Percentiles rank a stretch among this genome's conserved stretches.
These are phyloP conservation scores for Penicillium cosmopolitanum DNA, from an alignment of 495 filamentous ascomycete species.

Conservation along the genomic window DNA sequence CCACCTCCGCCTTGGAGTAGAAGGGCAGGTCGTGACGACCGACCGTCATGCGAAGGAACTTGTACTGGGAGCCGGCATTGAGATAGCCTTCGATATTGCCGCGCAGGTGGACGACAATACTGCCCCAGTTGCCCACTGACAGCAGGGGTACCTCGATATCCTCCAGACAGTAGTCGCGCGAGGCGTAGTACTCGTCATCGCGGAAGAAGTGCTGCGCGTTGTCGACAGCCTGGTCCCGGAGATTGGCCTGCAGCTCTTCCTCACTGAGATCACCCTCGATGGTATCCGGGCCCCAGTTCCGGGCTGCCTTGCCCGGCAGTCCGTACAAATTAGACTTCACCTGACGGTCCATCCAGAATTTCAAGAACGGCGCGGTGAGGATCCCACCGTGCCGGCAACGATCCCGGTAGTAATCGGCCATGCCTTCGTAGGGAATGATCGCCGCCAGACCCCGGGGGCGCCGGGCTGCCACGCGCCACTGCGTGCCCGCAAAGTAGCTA, in stretches of 20 bases:
- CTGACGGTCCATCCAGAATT: constrained; percentile 68
- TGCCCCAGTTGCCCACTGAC: too few relatives aligned
- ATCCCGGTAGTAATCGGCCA: constrained; percentile 68
- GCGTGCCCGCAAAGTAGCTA: constrained; percentile 62
- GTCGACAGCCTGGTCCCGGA: too few relatives aligned
- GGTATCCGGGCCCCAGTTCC: constrained; percentile 54
- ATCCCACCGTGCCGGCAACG: constrained; percentile 67
- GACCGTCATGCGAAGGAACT: too few relatives aligned
- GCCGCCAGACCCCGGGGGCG: constrained; percentile 59
- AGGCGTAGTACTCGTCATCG: too few relatives aligned
- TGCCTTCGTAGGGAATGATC: constrained; percentile 71
- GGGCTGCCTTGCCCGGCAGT: constrained; percentile 36
- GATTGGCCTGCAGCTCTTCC: constrained; percentile 37
- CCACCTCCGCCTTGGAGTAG: too few relatives aligned
- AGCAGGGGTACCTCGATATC: too few relatives aligned
- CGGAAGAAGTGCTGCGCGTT: too few relatives aligned
- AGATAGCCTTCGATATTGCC: too few relatives aligned
- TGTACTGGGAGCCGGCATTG: too few relatives aligned
- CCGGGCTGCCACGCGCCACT: constrained; percentile 66
- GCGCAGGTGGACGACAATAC: too few relatives aligned
- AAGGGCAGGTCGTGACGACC: not conserved
- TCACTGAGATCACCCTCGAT: constrained; percentile 62
- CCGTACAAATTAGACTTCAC: constrained; percentile 66
- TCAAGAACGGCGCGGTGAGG: constrained; percentile 62
- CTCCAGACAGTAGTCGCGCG: too few relatives aligned